Evolutionary conservation across 1,284 basidiomycete genomes (phyloP).

Genomic region (Ganoderma boninense): DNA sequence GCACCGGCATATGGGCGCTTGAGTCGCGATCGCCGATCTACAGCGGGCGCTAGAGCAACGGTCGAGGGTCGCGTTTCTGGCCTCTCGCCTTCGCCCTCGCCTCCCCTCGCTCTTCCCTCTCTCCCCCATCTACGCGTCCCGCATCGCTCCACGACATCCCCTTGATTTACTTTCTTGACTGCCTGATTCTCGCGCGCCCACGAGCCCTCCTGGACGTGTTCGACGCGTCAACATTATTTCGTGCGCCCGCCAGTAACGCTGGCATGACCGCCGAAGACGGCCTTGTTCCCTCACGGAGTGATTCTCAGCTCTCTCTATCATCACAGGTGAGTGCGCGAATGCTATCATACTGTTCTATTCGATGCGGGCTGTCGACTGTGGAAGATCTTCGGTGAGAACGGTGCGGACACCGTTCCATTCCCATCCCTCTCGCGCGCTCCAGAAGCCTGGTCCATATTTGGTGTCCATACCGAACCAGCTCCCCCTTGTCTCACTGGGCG

Average conservation of each 20-base stretch:
- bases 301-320: constrained; percentile 14
- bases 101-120: not conserved
- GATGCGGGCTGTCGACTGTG: not conserved
- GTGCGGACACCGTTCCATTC: not conserved
- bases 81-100: constrained; percentile 6
- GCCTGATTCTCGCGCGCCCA: not conserved
- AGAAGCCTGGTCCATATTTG: not conserved
- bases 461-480: not conserved
- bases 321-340: constrained; percentile 25
- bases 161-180: constrained; percentile 1
- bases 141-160: not conserved
- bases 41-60: constrained; percentile 11
- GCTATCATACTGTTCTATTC: not conserved
- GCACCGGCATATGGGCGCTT: not conserved
- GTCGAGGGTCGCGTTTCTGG: constrained; percentile 13
- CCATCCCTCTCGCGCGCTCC: not conserved
- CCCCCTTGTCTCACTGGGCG: no score
- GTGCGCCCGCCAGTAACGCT: not conserved
- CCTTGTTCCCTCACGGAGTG: constrained; percentile 20
- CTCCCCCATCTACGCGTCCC: constrained; percentile 3
- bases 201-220: not conserved
- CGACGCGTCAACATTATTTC: not conserved
- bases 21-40: constrained; percentile 10
- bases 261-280: not conserved
- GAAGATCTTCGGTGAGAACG: constrained; percentile 4